Base-by-base conservation (phyloP, 805 yeast species). In the Soucietia sequanensis region DNA sequence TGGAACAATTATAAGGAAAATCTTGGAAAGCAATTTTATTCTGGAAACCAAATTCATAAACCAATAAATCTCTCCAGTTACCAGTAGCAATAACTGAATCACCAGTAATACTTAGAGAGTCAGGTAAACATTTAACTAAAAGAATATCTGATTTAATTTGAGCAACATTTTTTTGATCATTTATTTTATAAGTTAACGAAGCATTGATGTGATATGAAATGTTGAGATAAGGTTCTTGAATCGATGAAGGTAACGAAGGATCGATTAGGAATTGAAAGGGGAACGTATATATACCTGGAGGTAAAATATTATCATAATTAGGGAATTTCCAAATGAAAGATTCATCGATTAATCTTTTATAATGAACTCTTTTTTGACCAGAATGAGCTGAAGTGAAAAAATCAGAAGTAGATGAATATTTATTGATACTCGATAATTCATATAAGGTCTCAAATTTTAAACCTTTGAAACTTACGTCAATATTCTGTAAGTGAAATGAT, bases 61-160 rank as follows among this genome's bases (percentile, higher is more conserved):
- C 34, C 4, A 49, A 31, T 11, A 46, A 17, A 21, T 42, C 35
- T 25, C 51, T 27, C 54, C 54, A 49, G 29, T 44, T 46, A 2
- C 54, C 54, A 2, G 45, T 33, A n/a, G 43, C 47, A 19, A 41
- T 31, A 6, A 48, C 26, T 9, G 50, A 39, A 16, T 32, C 38
- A n/a, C 17, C 21, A 12, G 16, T 26, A 10, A 30, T 10, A 6
- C 20, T 20, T 4, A 18, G 16, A 7, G 24, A 13, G 21, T 39
- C 41, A 5, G 39, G 28, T 10, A 37, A 13, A 23, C 44, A 42
- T 13, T 38, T 27, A 3, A 42, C 24, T 13, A 42, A 22, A 10
- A 24, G 26, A 5, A 42, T 22, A 8, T 27, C 33, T 15, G 28
- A 17, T 6, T 23, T 12, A 8, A 27, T 29, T 20, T 30, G 27